These are phyloP conservation scores for Dipodascopsis uninucleata DNA, from an alignment of 805 yeast genomes.

Conservation along the genomic window DNA sequence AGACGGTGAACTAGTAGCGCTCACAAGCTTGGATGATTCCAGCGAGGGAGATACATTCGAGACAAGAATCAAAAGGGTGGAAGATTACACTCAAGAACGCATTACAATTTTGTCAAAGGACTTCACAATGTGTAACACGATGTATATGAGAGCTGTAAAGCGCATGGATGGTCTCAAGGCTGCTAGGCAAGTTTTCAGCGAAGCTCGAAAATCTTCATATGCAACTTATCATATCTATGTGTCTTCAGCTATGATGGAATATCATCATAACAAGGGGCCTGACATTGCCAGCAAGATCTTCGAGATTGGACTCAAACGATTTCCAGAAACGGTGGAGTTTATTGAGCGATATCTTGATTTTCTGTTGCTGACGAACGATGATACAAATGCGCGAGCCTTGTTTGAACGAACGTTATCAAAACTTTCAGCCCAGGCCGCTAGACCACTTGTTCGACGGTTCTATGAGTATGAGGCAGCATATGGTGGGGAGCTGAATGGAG, in stretches of 20 bases:
- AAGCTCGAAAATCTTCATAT: constrained; percentile 59
- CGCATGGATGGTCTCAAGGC: constrained; percentile 63
- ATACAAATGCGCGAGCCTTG: constrained; percentile 70
- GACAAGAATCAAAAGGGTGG: constrained; percentile 21
- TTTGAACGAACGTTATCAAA: constrained; percentile 73
- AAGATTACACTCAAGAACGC: constrained; percentile 21
- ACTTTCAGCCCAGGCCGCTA: constrained; percentile 41
- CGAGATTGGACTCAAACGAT: constrained; percentile 68
- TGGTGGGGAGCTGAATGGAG: constrained; percentile 62
- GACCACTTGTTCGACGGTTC: constrained; percentile 53
- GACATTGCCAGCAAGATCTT: constrained; percentile 73
- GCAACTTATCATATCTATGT: constrained; percentile 73
- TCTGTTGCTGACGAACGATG: constrained; percentile 63
- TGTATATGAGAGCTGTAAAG: constrained; percentile 67
- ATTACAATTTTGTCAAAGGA: constrained; percentile 36
- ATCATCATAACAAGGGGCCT: constrained; percentile 49
- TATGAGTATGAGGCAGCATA: constrained; percentile 64
- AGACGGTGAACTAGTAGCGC: background rate
- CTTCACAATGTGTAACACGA: constrained; percentile 64
- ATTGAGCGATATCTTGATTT: constrained; percentile 68
- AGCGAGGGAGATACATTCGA: constrained; percentile 3
- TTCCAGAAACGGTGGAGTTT: constrained; percentile 55
- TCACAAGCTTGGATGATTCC: background rate
- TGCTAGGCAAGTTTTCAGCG: constrained; percentile 68
- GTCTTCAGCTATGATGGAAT: constrained; percentile 80